Conservation (phyloP, 176 grass and related monocot genomes). For the Rhipidocladum racemiflorum region DNA sequence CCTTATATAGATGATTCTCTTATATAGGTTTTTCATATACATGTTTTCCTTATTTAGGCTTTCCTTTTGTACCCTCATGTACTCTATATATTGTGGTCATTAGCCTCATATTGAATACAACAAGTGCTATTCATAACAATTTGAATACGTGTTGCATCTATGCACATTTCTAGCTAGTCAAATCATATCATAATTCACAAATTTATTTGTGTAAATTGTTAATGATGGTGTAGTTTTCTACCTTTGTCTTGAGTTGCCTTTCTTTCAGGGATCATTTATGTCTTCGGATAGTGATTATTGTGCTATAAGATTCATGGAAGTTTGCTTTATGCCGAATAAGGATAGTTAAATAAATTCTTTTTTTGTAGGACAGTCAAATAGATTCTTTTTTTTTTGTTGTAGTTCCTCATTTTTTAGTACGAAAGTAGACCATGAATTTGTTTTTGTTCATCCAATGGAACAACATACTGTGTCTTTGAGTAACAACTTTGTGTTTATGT, state of each 20-base stretch:
- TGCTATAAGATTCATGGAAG: neutral
- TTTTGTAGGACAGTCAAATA: neutral
- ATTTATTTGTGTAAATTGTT: neutral
- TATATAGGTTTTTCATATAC: too few species aligned
- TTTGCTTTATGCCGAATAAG: neutral
- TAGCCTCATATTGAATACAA: too few species aligned
- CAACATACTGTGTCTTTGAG: neutral
- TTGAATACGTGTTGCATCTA: neutral
- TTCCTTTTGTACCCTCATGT: too few species aligned
- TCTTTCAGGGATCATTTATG: neutral
- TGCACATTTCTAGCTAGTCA: neutral
- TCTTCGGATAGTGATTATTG: neutral
- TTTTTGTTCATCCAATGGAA: neutral
- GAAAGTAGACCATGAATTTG: conserved; percentile 11
- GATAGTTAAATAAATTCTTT: too few species aligned
- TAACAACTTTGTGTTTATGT: neutral
- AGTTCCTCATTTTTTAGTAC: neutral
- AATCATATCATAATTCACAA: conserved; percentile 2
- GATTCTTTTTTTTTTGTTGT: neutral
- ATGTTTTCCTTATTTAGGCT: too few species aligned
- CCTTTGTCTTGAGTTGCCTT: neutral
- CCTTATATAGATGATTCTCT: too few species aligned
- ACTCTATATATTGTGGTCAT: too few species aligned
- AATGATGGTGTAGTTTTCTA: neutral
- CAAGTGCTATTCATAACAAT: too few species aligned